A percentile compares a stretch with the other conserved stretches of the same genome.
Conservation (phyloP, 2,329 filamentous ascomycete species). For the Claviceps sp. region DNA sequence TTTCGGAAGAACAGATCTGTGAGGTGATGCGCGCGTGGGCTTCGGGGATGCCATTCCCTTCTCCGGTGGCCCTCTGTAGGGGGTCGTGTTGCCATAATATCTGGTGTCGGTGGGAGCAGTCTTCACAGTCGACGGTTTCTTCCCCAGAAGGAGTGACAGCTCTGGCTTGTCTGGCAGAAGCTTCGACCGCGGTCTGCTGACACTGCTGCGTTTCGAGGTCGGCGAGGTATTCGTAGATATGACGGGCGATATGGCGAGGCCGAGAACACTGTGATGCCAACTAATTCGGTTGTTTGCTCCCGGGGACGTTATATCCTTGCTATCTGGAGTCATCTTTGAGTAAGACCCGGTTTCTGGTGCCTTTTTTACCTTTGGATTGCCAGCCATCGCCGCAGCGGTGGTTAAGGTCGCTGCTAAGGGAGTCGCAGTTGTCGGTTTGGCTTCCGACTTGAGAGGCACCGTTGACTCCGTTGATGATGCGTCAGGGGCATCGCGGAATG, state of each 20-base stretch:
- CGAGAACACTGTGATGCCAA: slow-evolving; percentile 26
- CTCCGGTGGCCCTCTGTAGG: background rate
- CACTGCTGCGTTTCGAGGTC: slow-evolving; percentile 6
- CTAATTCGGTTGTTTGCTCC: slow-evolving; percentile 16
- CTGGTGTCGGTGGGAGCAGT: background rate
- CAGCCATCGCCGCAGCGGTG: background rate
- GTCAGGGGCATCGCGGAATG: slow-evolving; percentile 10
- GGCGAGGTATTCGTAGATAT: slow-evolving; percentile 12
- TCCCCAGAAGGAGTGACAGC: slow-evolving; percentile 17
- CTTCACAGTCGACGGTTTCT: background rate
- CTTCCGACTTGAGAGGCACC: background rate
- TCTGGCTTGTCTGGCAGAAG: slow-evolving; percentile 33
- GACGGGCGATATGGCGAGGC: slow-evolving; percentile 29
- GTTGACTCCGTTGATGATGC: background rate
- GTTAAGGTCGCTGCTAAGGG: background rate
- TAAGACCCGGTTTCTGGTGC: background rate
- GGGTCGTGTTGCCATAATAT: background rate
- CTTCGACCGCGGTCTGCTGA: slow-evolving; percentile 24
- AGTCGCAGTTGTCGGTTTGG: background rate
- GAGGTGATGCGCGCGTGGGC: slow-evolving; percentile 7
- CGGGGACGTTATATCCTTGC: slow-evolving; percentile 6
- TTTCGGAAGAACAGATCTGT: slow-evolving; percentile 14
- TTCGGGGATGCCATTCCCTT: slow-evolving; percentile 6
- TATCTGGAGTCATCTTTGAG: slow-evolving; percentile 2
- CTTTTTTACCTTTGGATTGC: background rate